These are phyloP conservation scores for Knoxdaviesia capensis DNA, from an alignment of 2,329 filamentous ascomycete genomes.

Conservation along the genomic window DNA sequence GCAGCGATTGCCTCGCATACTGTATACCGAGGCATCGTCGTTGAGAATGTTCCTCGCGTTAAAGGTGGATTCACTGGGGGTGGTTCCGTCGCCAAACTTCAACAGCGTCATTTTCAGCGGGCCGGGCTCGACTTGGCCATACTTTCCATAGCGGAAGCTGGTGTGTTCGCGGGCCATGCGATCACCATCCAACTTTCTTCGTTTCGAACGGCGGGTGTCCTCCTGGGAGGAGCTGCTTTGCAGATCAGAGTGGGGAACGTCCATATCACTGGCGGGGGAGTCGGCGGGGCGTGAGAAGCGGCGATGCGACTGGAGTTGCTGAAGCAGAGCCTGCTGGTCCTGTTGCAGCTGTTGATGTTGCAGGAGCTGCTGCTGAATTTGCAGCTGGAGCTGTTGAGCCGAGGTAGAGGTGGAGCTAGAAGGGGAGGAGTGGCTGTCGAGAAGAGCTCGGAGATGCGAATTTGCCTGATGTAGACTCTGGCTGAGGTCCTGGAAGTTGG, in stretches of 20 bases:
- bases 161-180: constrained; percentile 25
- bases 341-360: constrained; percentile 2
- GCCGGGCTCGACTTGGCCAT: constrained; percentile 72
- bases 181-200: constrained; percentile 51
- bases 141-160: constrained; percentile 63
- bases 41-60: constrained; percentile 64
- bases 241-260: no score
- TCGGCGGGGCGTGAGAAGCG: no score
- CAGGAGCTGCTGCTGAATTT: not conserved
- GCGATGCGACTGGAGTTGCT: constrained; percentile 14
- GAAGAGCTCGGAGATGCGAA: constrained; percentile 20
- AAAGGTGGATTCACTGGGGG: constrained; percentile 40
- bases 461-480: constrained; percentile 21
- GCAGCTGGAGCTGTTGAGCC: not conserved
- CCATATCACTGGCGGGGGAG: no score
- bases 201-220: constrained; percentile 36
- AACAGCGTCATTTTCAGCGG: constrained; percentile 43
- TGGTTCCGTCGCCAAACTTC: constrained; percentile 59
- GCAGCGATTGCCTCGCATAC: constrained; percentile 70
- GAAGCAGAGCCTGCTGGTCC: constrained; percentile 10
- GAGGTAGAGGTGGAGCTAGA: not conserved
- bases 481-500: constrained; percentile 17
- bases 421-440: constrained; percentile 11
- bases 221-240: constrained; percentile 12
- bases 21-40: constrained; percentile 72